These are phyloP conservation scores for Chlorella ohadii DNA, from an alignment of 139 green algal genomes.

Conservation along the genomic window DNA sequence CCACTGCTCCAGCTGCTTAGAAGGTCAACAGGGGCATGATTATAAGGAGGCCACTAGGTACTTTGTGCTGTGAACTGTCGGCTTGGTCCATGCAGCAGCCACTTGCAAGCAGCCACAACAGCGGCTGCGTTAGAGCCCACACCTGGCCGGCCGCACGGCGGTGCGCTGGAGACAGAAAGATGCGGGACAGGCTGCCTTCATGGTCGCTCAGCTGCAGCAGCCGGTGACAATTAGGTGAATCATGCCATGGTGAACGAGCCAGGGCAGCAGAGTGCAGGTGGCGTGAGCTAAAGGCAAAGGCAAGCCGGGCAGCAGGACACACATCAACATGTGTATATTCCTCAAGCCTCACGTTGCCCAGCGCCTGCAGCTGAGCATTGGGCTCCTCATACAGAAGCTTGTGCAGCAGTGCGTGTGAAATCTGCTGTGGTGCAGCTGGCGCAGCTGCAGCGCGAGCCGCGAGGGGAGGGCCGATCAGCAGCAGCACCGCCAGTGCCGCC, in stretches of 20 bases:
- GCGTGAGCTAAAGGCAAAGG: no score
- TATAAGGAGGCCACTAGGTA: no score
- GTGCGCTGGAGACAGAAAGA: constrained; percentile 78
- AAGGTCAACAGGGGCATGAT: not conserved
- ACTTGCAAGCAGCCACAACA: no score
- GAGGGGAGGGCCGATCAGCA: not conserved
- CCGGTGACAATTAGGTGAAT: no score
- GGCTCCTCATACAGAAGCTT: constrained; percentile 60
- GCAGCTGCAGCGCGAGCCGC: not conserved
- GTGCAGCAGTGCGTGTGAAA: not conserved
- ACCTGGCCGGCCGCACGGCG: constrained; percentile 49
- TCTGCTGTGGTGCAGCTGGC: not conserved
- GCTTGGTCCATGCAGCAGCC: no score
- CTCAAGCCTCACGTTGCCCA: constrained; percentile 61
- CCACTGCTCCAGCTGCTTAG: constrained; percentile 59
- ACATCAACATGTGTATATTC: no score
- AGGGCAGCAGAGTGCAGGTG: no score
- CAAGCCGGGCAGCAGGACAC: no score
- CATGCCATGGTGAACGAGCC: not conserved
- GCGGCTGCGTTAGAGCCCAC: not conserved
- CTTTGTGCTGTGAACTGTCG: no score
- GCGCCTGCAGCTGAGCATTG: constrained; percentile 64
- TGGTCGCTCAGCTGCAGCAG: constrained; percentile 70
- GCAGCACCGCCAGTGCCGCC: not conserved
- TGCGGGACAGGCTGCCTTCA: constrained; percentile 61